phyloP scores from a whole-genome alignment of 805 yeast genomes.

The Candida pseudofarinosa region DNA sequence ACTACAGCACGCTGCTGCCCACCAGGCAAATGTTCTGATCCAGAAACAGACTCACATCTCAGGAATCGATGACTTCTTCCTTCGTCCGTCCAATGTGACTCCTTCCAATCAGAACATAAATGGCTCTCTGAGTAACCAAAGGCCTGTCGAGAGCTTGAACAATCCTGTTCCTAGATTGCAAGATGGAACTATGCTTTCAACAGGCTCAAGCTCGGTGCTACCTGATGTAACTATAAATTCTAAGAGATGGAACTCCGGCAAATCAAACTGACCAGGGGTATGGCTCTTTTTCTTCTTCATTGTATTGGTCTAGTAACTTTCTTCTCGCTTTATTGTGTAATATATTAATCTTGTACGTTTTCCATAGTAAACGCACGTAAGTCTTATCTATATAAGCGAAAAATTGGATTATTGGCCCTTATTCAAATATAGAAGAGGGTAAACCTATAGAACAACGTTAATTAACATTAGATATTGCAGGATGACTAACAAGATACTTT shows the following conservation, averaged over 20 bases:
- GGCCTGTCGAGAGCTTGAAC: not conserved
- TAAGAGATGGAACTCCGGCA: conserved; percentile 5
- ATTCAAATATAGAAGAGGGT: too few relatives aligned
- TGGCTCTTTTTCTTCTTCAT: not conserved
- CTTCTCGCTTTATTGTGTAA: not conserved
- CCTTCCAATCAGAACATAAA: conserved; percentile 5
- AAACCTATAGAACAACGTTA: too few relatives aligned
- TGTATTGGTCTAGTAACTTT: not conserved
- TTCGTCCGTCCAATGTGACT: conserved; percentile 12
- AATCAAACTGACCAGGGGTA: not conserved
- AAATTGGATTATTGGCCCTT: too few relatives aligned
- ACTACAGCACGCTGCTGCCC: conserved; percentile 8
- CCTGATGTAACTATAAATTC: conserved; percentile 1
- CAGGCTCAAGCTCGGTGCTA: conserved; percentile 4
- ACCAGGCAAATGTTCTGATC: conserved; percentile 6
- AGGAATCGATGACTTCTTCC: conserved; percentile 23
- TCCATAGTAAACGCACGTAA: not conserved
- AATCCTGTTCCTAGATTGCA: conserved; percentile 2
- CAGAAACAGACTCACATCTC: conserved; percentile 8
- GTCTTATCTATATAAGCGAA: not conserved
- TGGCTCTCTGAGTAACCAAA: not conserved
- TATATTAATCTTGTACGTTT: not conserved
- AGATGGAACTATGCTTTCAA: conserved; percentile 4
- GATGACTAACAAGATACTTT: conserved; percentile 17
- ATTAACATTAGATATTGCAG: too few relatives aligned